phyloP scores from a whole-genome alignment of 2,329 filamentous ascomycete genomes.

The Penicillium concentricum region DNA sequence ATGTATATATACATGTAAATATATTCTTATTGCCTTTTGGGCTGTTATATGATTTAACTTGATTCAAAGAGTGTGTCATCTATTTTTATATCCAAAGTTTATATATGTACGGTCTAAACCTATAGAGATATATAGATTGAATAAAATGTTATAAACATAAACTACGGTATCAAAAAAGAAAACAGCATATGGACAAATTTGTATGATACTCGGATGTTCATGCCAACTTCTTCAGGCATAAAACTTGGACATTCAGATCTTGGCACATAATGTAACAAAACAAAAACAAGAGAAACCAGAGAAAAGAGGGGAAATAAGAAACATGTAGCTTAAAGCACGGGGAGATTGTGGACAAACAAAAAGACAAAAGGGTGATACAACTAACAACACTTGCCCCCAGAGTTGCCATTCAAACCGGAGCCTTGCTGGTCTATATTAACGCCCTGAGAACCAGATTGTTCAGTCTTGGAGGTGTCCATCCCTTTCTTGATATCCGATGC shows the following conservation, averaged over 20 bases:
- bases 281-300: slow-evolving; percentile 15
- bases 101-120: too few relatives aligned
- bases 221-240: slow-evolving; percentile 15
- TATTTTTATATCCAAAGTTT: too few relatives aligned
- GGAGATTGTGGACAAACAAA: background rate
- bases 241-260: slow-evolving; percentile 23
- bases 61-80: too few relatives aligned
- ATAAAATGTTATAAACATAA: background rate
- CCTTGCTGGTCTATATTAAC: slow-evolving; percentile 69
- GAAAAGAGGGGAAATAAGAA: slow-evolving; percentile 4
- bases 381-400: slow-evolving; percentile 75
- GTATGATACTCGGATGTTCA: slow-evolving; percentile 19
- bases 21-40: too few relatives aligned
- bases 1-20: too few relatives aligned
- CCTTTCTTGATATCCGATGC: slow-evolving; percentile 98
- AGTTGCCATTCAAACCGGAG: slow-evolving; percentile 49
- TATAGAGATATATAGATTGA: too few relatives aligned
- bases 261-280: slow-evolving; percentile 23
- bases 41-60: too few relatives aligned
- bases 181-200: slow-evolving; percentile 22
- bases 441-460: slow-evolving; percentile 58
- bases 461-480: slow-evolving; percentile 83
- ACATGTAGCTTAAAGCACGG: slow-evolving; percentile 1
- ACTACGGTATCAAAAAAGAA: slow-evolving; percentile 7
- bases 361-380: slow-evolving; percentile 13